A percentile compares a stretch with the other conserved stretches of the same genome.
phyloP scores from a whole-genome alignment of 1,284 basidiomycete genomes.

The Ustilago esculenta region DNA sequence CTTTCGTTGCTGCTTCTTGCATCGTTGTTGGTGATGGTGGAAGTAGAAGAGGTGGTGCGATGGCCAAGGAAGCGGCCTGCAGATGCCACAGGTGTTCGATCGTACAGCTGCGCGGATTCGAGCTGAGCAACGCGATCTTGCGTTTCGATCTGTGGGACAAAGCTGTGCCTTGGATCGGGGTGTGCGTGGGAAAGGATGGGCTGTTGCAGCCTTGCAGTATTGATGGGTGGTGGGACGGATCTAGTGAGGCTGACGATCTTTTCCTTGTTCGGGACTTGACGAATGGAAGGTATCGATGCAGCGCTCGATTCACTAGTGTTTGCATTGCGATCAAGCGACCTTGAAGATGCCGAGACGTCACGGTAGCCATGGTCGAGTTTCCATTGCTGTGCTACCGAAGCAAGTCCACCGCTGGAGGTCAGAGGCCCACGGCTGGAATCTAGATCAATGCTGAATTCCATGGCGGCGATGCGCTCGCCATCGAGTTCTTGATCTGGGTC shows the following conservation, averaged over 20 bases:
- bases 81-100: slow-evolving; percentile 33
- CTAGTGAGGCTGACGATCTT: slow-evolving; percentile 54
- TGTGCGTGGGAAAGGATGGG: not conserved
- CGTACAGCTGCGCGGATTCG: slow-evolving; percentile 3
- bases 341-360: not conserved
- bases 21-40: slow-evolving; percentile 20
- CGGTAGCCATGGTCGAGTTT: slow-evolving; percentile 19
- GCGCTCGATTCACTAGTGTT: not conserved
- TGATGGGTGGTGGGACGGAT: slow-evolving; percentile 19
- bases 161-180: slow-evolving; percentile 29
- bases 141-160: slow-evolving; percentile 31
- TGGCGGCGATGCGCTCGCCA: not conserved
- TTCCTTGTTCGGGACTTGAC: slow-evolving; percentile 33
- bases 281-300: slow-evolving; percentile 23
- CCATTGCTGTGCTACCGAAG: slow-evolving; percentile 33
- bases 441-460: slow-evolving; percentile 15
- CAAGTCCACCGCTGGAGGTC: slow-evolving; percentile 14
- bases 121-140: slow-evolving; percentile 12
- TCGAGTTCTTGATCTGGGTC: slow-evolving; percentile 17
- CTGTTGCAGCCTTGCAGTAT: slow-evolving; percentile 9
- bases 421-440: slow-evolving; percentile 14
- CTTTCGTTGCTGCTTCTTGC: slow-evolving; percentile 1
- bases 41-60: slow-evolving; percentile 30
- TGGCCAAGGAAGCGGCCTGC: slow-evolving; percentile 38
- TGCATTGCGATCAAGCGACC: not conserved